Base-by-base conservation (phyloP, 2,329 filamentous ascomycete genomes). In the Fusarium irregulare region DNA sequence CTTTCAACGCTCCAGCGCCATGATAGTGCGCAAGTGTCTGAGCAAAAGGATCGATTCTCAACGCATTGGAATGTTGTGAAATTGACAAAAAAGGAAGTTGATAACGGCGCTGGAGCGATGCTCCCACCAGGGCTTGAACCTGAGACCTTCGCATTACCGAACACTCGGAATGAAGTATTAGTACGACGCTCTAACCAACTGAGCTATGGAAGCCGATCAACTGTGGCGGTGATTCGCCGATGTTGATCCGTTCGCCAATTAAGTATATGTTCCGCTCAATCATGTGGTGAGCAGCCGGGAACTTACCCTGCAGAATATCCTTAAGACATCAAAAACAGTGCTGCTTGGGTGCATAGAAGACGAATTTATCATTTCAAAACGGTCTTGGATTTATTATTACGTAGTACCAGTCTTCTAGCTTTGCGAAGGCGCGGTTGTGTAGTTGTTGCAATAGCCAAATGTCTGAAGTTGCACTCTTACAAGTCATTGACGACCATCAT, bases 101-200 rank as follows among this genome's bases (percentile, higher is more conserved):
- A 70, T 65, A 46, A 37, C 34, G 56, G 73, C 71, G 30, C 25
- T 51, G 62, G 73, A 72, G 68, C 62, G 59, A 13, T 64, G 73
- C 73, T 75, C 70, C 73, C 72, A 68, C 72, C 73, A 72, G 72
- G 72, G 72, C 72, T 74, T 74, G 72, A 74, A 74, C 72, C 72
- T 71, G 72, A 73, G 72, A 73, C 73, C 73, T 73, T 73, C 73
- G 73, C 73, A 75, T 75, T 28, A 74, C 73, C 53, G 64, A 6
- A 69, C 28, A 63, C 41, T 73, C 60, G 37, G 60, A 13, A 12
- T 55, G 56, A 54, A 73, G 64, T 74, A 74, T 74, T 74, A 74
- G 72, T 75, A 75, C 73, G 73, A 75, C 70, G 73, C 73, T 75
- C 73, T 75, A 75, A 75, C 73, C 70, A 75, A 75, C 73, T 75